Evolutionary conservation across 495 filamentous ascomycete genomes (phyloP).

Genomic region (Aspergillus panamensis): DNA sequence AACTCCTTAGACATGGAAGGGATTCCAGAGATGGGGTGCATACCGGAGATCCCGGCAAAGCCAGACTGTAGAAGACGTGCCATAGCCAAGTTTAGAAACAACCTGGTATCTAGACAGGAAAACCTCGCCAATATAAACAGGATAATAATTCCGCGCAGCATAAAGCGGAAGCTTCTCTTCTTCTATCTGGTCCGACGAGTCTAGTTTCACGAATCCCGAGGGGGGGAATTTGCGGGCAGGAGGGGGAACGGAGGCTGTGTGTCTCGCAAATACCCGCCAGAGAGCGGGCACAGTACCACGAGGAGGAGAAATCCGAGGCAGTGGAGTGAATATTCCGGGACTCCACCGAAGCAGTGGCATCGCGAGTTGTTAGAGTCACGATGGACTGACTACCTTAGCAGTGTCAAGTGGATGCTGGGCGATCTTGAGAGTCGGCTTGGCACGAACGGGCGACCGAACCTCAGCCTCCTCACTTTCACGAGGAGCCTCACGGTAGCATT

Average conservation of each 20-base stretch:
- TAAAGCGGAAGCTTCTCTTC: slow-evolving; percentile 43
- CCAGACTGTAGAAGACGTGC: slow-evolving; percentile 48
- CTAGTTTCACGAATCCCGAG: slow-evolving; percentile 15
- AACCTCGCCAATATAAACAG: slow-evolving; percentile 45
- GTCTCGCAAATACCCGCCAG: neutral
- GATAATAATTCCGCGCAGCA: slow-evolving; percentile 40
- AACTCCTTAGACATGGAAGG: slow-evolving; percentile 5
- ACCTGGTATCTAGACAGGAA: slow-evolving; percentile 45
- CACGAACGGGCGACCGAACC: no score
- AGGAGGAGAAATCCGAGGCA: neutral
- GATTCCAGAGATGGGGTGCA: slow-evolving; percentile 11
- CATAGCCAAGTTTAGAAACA: slow-evolving; percentile 50
- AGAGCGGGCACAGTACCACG: neutral
- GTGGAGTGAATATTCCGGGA: neutral
- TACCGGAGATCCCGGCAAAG: slow-evolving; percentile 44
- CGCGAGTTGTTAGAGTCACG: neutral
- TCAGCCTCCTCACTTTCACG: no score
- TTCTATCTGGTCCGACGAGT: slow-evolving; percentile 26
- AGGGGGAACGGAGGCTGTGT: slow-evolving; percentile 10
- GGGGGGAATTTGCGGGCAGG: slow-evolving; percentile 12
- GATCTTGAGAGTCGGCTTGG: no score
- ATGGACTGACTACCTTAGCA: no score
- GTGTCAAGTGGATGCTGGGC: no score
- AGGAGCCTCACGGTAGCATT: no score
- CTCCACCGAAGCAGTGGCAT: neutral